Conservation (phyloP, 371 early-diverging fungal species). For the Mortierella sp. region DNA sequence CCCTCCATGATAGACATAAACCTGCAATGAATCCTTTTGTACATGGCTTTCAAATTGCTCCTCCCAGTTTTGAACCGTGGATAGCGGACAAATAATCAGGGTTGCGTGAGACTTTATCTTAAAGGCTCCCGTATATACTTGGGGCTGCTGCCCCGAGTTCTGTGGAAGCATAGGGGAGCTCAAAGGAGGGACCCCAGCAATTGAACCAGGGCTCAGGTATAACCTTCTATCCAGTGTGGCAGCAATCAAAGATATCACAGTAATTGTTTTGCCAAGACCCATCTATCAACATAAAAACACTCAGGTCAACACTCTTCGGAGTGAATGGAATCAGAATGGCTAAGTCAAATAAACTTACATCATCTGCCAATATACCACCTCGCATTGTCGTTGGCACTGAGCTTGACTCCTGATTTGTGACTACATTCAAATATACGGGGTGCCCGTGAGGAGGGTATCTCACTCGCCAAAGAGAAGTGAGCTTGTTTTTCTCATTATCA, state of each 20-base stretch:
- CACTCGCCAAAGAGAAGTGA: constrained; percentile 50
- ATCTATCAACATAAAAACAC: constrained; percentile 45
- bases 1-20: constrained; percentile 72
- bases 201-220: not conserved
- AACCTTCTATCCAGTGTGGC: constrained; percentile 30
- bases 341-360: constrained; percentile 11
- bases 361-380: constrained; percentile 53
- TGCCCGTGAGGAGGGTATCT: constrained; percentile 38
- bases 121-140: not conserved
- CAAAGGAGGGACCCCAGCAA: not conserved
- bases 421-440: constrained; percentile 58
- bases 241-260: constrained; percentile 68
- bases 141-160: not conserved
- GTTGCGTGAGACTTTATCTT: constrained; percentile 60
- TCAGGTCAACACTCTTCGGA: not conserved
- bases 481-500: constrained; percentile 53
- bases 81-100: constrained; percentile 73
- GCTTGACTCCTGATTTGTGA: constrained; percentile 60
- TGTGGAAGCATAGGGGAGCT: not conserved
- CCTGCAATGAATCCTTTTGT: constrained; percentile 47
- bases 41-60: constrained; percentile 71
- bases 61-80: constrained; percentile 77
- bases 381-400: constrained; percentile 57
- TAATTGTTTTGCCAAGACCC: constrained; percentile 79
- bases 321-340: not conserved